A percentile compares a stretch with the other conserved stretches of the same genome.
These are phyloP conservation scores for Coemansia sp. DNA, from an alignment of 192 early-diverging fungal species.

Conservation along the genomic window DNA sequence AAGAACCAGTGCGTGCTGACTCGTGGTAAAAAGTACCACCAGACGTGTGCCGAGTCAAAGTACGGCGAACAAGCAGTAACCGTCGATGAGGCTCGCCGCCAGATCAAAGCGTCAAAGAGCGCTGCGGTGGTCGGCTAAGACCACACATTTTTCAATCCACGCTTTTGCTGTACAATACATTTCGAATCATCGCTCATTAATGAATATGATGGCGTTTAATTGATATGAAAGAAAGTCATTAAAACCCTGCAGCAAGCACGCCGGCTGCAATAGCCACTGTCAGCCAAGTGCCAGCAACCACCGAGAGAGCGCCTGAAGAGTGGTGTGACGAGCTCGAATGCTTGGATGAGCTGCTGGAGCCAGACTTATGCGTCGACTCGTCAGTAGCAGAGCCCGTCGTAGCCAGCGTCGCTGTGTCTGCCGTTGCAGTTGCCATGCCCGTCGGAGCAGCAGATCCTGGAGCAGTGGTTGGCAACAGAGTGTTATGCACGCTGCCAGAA, in stretches of 20 bases:
- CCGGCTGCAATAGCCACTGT: background rate
- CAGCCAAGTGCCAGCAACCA: background rate
- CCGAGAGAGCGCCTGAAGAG: background rate
- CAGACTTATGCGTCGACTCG: background rate
- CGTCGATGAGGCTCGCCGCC: constrained; percentile 46
- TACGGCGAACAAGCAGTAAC: constrained; percentile 46
- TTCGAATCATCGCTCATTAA: background rate
- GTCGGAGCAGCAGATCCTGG: background rate
- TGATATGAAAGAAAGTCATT: background rate
- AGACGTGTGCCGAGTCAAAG: constrained; percentile 50
- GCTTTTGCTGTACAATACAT: constrained; percentile 3
- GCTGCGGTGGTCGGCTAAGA: background rate
- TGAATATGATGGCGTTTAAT: no score
- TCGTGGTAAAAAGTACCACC: constrained; percentile 54
- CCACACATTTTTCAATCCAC: background rate
- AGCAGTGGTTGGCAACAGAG: background rate
- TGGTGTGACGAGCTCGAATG: background rate
- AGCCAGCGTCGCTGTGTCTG: background rate
- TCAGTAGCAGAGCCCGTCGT: background rate
- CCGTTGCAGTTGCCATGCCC: background rate
- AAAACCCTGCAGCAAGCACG: background rate
- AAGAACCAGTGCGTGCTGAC: constrained; percentile 54
- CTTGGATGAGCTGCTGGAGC: background rate
- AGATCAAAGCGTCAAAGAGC: constrained; percentile 29
- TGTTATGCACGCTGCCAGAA: background rate